phyloP scores from a whole-genome alignment of 208 protist genomes.

The Leishmania braziliensis region DNA sequence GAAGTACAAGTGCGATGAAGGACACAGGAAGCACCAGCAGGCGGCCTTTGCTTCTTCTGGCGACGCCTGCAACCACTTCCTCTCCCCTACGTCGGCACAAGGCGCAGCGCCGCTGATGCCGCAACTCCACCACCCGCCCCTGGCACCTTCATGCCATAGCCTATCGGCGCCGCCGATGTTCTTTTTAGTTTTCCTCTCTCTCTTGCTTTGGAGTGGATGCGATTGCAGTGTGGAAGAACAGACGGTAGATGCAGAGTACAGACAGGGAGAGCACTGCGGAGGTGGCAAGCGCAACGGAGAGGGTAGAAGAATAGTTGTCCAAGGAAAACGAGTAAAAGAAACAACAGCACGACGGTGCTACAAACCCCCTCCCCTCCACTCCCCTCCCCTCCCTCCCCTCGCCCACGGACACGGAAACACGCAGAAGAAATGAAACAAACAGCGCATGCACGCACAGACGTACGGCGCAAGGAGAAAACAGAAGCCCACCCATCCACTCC shows the following conservation, averaged over 20 bases:
- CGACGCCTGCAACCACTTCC: neutral
- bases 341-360: neutral
- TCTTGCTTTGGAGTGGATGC: neutral
- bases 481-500: neutral
- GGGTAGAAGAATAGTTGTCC: neutral
- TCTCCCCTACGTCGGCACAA: neutral
- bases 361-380: neutral
- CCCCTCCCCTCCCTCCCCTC: too few species aligned
- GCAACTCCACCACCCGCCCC: neutral
- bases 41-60: neutral
- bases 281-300: neutral
- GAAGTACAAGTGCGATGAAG: neutral
- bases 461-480: neutral
- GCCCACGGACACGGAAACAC: neutral
- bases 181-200: neutral
- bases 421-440: neutral
- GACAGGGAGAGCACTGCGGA: neutral
- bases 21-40: conserved; percentile 16
- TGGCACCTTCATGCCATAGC: neutral
- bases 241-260: neutral
- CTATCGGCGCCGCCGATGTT: neutral
- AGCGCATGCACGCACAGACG: neutral
- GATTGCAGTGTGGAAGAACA: neutral
- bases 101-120: neutral
- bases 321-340: neutral